Base-by-base conservation (phyloP, 129 eudicot genomes). In the Deinandra increscens region DNA sequence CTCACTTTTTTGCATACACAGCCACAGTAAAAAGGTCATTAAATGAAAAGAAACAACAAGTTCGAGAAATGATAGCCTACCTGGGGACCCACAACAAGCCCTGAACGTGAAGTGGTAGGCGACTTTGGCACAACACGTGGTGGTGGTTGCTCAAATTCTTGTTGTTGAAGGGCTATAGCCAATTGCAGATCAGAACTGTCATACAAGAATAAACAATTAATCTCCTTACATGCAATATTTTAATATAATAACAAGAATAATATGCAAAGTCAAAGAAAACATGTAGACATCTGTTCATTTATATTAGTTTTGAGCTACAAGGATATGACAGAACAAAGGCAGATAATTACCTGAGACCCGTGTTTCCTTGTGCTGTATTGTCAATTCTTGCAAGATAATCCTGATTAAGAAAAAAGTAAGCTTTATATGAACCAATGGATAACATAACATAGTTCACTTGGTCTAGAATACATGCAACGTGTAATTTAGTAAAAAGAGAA, bases 121-220 rank as follows among this genome's bases (percentile, higher is more conserved):
- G 81, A 83, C 69, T 81, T 84, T 65, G 84, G 85, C 41, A 60
- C 4, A 71, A 64, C 72, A 3, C 81, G 90, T 54, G 64, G 85
- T 60, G 69, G 81, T 53, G 75, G 86, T 29, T 87, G 88, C 51
- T 87, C 96, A 74, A 82, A 93, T 78, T 93, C 98, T 80, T 89
- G 96, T 38, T 89, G 95, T 69, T 93, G 93, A 61, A 93, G 95
- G 73, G 91, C 92, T 39, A 86, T 80, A 12, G 98, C 97, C 83
- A 93, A 74, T 80, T 89, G 90, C 83, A 81, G 56, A 86, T 93
- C 97, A 64, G 95, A 85, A 66, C 99, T 92, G 95, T 71, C 75
- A 71, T 53, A 58, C 49, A 82, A 45, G 34, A 69, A 46, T 38
- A 64, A 9, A 69, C 18, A 60, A 14, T 50, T 38, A 26, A 23